Base-by-base conservation (phyloP, 2,329 filamentous ascomycete species). In the Reticulascus tulasneorum region DNA sequence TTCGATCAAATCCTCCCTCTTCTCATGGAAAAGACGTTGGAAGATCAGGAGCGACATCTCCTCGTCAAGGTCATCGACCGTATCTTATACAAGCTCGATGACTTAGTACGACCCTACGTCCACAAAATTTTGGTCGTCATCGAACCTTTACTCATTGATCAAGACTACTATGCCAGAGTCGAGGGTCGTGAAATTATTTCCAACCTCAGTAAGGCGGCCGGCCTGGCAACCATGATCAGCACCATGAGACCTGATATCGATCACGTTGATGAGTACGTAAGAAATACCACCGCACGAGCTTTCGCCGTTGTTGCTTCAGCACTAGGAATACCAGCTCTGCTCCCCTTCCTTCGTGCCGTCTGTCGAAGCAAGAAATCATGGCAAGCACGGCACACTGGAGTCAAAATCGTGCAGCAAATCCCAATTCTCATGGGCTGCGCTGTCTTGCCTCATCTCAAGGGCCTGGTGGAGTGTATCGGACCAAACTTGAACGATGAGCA, bases 91-190 rank as follows among this genome's bases (percentile, higher is more conserved):
- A 98, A 98, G 68, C 79, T 98, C 17, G 93, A 97, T 58, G 93
- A 98, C 53, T 75, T 97, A 47, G 93, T 98, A 35, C 81, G 93
- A 25, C 93, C 93, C 16, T 98, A 91, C 47, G 91, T 95, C 12
- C 94, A 98, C 70, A 97, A 97, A 69, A 98, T 98, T 45, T 66
- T 98, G 39, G 93, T 98, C 35, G 93, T 98, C 56, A 98, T 98
- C 52, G 94, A 98, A 62, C 93, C 93, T n/a, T 73, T 98, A 32
- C 84, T 98, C 48, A 98, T 98, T 54, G 94, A 98, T 57, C 93
- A 98, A 67, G 94, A 98, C 65, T 98, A 98, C 66, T 98, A 98
- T 61, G 93, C 94, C 26, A 84, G 93, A 59, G 93, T 98, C 6
- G 93, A 98, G 63, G 93, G 93, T 62, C 87, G 93, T 50, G 93